A percentile compares a stretch with the other conserved stretches of the same genome.
Evolutionary conservation across 176 grass and related monocot species (phyloP).

Genomic region (Dendrocalamus sinicus): DNA sequence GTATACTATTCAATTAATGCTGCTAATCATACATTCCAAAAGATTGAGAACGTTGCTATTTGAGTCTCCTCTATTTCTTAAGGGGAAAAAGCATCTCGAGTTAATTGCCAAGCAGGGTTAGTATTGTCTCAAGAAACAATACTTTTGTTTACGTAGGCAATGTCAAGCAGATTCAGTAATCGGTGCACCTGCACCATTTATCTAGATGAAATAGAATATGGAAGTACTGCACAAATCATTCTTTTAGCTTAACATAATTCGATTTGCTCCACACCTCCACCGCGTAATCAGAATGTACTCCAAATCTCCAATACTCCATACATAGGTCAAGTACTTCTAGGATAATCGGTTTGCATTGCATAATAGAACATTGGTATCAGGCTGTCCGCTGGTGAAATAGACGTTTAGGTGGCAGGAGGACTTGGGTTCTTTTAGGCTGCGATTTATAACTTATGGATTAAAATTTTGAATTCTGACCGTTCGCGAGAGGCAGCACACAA

Average conservation of each 20-base stretch:
- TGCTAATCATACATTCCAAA: neutral
- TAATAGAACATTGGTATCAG: neutral
- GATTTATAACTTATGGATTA: too few species aligned
- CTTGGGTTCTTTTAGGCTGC: too few species aligned
- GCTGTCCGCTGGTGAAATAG: neutral
- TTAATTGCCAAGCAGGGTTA: neutral
- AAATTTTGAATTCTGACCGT: too few species aligned
- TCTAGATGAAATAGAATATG: neutral
- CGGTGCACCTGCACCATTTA: neutral
- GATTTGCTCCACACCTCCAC: neutral
- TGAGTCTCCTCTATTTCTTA: neutral
- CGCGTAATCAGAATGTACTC: neutral
- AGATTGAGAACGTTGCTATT: neutral
- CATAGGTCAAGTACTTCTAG: neutral
- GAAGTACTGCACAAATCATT: neutral
- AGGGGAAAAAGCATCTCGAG: neutral
- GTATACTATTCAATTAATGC: neutral
- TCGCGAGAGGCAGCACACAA: too few species aligned
- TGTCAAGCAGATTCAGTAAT: neutral
- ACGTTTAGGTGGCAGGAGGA: neutral
- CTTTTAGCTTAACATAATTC: neutral
- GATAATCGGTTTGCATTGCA: neutral
- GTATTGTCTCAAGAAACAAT: too few species aligned
- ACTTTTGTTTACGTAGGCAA: neutral
- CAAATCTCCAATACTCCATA: too few species aligned